phyloP scores from a whole-genome alignment of 352 stramenopile species.

The Elongisporangium undulatum region DNA sequence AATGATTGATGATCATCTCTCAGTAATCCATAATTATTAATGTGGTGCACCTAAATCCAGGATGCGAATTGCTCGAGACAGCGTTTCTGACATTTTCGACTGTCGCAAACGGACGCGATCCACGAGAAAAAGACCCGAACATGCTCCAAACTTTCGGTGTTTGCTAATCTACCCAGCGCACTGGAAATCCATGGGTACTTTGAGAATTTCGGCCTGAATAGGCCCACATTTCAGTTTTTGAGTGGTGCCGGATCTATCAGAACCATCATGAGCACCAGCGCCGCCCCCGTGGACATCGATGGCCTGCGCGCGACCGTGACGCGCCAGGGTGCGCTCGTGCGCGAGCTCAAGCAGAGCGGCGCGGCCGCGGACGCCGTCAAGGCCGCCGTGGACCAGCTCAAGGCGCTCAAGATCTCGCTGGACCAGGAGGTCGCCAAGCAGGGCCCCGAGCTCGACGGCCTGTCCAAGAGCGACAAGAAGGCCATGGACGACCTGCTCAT shows the following conservation, averaged over 20 bases:
- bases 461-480: constrained; percentile 83
- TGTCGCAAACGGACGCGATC: neutral
- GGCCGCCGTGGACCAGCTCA: constrained; percentile 90
- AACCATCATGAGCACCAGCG: constrained; percentile 9
- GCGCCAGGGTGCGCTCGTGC: constrained; percentile 93
- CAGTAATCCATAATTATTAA: neutral
- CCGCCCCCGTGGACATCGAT: constrained; percentile 85
- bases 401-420: constrained; percentile 91
- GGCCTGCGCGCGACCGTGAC: constrained; percentile 93
- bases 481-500: constrained; percentile 97
- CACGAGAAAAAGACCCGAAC: neutral
- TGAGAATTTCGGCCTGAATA: neutral
- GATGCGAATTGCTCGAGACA: neutral
- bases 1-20: neutral
- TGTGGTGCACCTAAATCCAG: neutral
- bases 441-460: constrained; percentile 48
- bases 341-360: constrained; percentile 97
- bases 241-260: constrained; percentile 1
- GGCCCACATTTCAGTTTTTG: neutral
- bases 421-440: constrained; percentile 76
- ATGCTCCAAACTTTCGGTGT: neutral
- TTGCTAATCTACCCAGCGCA: neutral
- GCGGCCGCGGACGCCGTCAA: constrained; percentile 83
- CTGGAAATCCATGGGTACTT: neutral
- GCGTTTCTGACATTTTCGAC: neutral